phyloP scores from a whole-genome alignment of 2,329 filamentous ascomycete species.

The Talaromyces rugulosus region DNA sequence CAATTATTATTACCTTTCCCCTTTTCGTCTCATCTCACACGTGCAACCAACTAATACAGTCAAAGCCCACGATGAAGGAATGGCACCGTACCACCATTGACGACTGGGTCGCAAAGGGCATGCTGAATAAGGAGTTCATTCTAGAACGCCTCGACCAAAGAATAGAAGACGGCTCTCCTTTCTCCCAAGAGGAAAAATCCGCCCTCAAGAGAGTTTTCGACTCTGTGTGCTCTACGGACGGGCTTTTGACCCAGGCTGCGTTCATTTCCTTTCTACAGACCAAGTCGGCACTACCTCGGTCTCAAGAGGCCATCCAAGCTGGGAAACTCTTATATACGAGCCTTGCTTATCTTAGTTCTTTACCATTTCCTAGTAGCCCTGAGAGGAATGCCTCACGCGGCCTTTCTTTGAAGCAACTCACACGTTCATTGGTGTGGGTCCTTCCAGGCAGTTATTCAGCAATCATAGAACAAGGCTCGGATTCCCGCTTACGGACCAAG shows the following conservation, averaged over 20 bases:
- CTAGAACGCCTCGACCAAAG: not conserved
- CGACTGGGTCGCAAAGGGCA: not conserved
- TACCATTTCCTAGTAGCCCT: not conserved
- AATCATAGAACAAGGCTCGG: not conserved
- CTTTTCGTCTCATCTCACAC: too few relatives aligned
- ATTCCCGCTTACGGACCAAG: not conserved
- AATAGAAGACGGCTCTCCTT: not conserved
- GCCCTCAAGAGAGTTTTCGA: not conserved
- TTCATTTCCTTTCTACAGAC: conserved; percentile 1
- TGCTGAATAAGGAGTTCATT: not conserved
- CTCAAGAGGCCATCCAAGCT: conserved; percentile 1
- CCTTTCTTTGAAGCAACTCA: not conserved
- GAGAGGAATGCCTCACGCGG: not conserved
- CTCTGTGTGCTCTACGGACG: not conserved
- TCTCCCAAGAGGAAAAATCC: not conserved
- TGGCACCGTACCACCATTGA: not conserved
- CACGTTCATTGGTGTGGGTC: conserved; percentile 1
- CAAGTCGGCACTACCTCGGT: not conserved
- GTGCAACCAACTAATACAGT: too few relatives aligned
- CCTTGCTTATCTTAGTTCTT: not conserved
- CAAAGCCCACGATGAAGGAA: not conserved
- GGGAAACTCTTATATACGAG: conserved; percentile 1
- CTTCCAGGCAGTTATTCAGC: not conserved
- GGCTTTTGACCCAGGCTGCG: not conserved
- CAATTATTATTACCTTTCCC: too few relatives aligned